Evolutionary conservation across 257 asterid genomes (phyloP).

Genomic region (Nicotiana tabacum): DNA sequence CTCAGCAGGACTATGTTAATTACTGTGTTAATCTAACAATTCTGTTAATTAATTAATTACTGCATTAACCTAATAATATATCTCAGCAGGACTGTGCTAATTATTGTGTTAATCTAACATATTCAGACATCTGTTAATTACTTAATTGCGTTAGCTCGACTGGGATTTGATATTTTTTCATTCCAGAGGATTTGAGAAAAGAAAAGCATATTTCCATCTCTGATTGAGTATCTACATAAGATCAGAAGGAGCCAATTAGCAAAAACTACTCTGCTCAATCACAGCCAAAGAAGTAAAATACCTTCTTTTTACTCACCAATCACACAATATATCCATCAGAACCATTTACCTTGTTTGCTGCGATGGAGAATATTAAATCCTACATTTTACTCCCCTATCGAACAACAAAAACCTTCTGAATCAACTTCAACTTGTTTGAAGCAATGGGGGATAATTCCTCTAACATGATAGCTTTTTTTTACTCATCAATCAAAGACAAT

Average conservation of each 20-base stretch:
- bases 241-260: background rate
- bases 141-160: too few relatives aligned
- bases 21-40: too few relatives aligned
- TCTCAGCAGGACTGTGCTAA: too few relatives aligned
- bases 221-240: background rate
- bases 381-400: background rate
- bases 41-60: too few relatives aligned
- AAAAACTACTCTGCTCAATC: background rate
- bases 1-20: too few relatives aligned
- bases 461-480: background rate
- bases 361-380: background rate
- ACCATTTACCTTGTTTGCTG: slow-evolving; percentile 1
- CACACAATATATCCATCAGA: background rate
- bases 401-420: background rate
- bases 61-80: too few relatives aligned
- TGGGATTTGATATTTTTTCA: too few relatives aligned
- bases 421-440: slow-evolving; percentile 39
- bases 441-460: slow-evolving; percentile 6
- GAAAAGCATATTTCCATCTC: background rate
- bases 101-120: too few relatives aligned
- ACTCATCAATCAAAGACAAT: background rate
- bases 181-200: too few relatives aligned
- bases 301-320: background rate
- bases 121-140: too few relatives aligned
- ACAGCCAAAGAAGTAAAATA: background rate